Evolutionary conservation across 2,329 filamentous ascomycete genomes (phyloP).

Genomic region (Calonectria leucothoes): DNA sequence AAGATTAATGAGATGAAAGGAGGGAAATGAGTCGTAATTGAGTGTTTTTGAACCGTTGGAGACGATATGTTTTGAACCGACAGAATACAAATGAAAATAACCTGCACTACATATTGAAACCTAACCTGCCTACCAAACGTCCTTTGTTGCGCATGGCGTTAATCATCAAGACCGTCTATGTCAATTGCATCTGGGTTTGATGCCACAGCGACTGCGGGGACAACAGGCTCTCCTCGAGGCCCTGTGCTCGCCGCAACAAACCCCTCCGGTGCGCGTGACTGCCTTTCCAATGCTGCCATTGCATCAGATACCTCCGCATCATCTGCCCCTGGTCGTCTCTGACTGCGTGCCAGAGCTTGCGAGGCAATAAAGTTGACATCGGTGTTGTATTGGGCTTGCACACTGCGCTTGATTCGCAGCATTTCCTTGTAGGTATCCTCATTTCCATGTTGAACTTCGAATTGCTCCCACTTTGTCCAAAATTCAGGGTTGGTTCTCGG

Average conservation of each 20-base stretch:
- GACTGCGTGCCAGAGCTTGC: conserved; percentile 87
- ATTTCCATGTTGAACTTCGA: conserved; percentile 98
- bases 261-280: conserved; percentile 87
- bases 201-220: conserved; percentile 58
- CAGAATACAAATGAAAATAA: conserved; percentile 32
- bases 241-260: conserved; percentile 90
- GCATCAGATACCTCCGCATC: conserved; percentile 75
- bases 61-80: conserved; percentile 9
- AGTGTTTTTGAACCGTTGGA: background rate
- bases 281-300: conserved; percentile 89
- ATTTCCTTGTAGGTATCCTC: conserved; percentile 99
- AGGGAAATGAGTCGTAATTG: conserved; percentile 45
- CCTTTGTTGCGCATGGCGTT: conserved; percentile 38
- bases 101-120: conserved; percentile 32
- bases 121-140: conserved; percentile 29
- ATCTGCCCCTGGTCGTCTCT: conserved; percentile 67
- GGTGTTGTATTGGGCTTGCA: conserved; percentile 98
- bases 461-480: conserved; percentile 97
- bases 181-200: conserved; percentile 89
- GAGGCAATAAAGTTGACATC: conserved; percentile 99
- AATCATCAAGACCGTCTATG: conserved; percentile 78
- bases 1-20: conserved; percentile 66
- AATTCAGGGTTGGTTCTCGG: conserved; percentile 89
- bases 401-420: conserved; percentile 96
- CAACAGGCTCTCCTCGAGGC: conserved; percentile 64